Evolutionary conservation across 768 basidiomycete species (phyloP).

Genomic region (Leccinum olivaceopallidum): DNA sequence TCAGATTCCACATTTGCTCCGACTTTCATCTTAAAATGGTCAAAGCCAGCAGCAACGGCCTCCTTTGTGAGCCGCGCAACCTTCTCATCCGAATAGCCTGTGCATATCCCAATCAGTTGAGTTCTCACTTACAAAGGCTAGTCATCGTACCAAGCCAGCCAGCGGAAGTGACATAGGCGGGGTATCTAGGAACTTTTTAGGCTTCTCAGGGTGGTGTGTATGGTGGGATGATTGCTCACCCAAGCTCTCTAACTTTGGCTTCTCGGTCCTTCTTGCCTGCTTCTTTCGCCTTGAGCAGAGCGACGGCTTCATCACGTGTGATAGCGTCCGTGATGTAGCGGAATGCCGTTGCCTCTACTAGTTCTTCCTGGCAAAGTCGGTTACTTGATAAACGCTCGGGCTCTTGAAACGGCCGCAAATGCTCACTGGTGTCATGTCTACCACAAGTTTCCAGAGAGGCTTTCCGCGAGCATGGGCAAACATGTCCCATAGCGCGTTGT

Average conservation of each 20-base stretch:
- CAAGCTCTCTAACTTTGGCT: slow-evolving; percentile 65
- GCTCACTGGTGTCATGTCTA: slow-evolving; percentile 80
- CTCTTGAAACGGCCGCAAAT: background rate
- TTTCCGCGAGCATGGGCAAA: slow-evolving; percentile 77
- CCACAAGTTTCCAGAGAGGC: slow-evolving; percentile 92
- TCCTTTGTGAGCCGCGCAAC: slow-evolving; percentile 83
- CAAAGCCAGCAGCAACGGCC: slow-evolving; percentile 85
- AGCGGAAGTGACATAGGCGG: slow-evolving; percentile 91
- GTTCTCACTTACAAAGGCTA: background rate
- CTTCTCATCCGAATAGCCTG: slow-evolving; percentile 92
- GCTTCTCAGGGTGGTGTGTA: background rate
- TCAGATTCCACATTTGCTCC: slow-evolving; percentile 82
- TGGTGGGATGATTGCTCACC: slow-evolving; percentile 40
- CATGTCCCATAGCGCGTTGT: slow-evolving; percentile 96
- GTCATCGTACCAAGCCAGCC: slow-evolving; percentile 75
- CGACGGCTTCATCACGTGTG: slow-evolving; percentile 86
- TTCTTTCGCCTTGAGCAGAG: slow-evolving; percentile 76
- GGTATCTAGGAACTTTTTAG: slow-evolving; percentile 56
- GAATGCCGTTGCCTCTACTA: slow-evolving; percentile 76
- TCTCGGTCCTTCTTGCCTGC: slow-evolving; percentile 79
- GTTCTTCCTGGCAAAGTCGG: slow-evolving; percentile 58
- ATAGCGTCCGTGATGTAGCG: slow-evolving; percentile 94
- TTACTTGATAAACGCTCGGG: background rate
- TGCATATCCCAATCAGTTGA: slow-evolving; percentile 9
- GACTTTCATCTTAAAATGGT: slow-evolving; percentile 99